Base-by-base conservation (phyloP, 768 basidiomycete species). In the Cyclocybe cylindracea region DNA sequence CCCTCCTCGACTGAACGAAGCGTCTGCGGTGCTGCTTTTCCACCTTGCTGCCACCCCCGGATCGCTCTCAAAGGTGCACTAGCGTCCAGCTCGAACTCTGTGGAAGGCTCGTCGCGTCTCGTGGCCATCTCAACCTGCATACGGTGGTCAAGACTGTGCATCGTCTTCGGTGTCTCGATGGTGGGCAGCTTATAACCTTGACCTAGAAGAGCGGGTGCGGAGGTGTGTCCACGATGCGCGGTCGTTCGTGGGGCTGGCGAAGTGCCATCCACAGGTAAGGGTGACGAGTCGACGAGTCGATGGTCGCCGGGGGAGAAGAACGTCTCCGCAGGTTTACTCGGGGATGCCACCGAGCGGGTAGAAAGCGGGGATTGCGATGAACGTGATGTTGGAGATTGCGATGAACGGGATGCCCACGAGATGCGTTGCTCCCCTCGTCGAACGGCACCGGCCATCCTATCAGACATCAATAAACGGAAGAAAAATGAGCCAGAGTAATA, bases 361-460 rank as follows among this genome's bases (percentile, higher is more conserved):
- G 40, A 35, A 33, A 46, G 29, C 5, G 34, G 47, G 29, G 54
- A 37, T 10, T 39, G 33, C n/a, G 41, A 37, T 32, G 52, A 10
- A n/a, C 39, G 49, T 57, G 57, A 55, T 46, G 57, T 46, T 29
- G 65, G 54, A 1, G 69, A 61, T 10, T 57, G 59, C 11, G 66
- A 67, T 2, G 67, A 66, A 10, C 67, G 65, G 10, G 78, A 70
- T 5, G 84, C 80, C 88, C 87, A 90, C 7, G 79, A 70, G 4
- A 89, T 71, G 10, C 65, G 68, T 10, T 73, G 70, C 48, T 82
- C 78, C 4, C 77, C 77, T 32, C 68, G 76, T 8, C 74, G 70
- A 34, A 93, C 78, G 7, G 83, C 79, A 5, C 89, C 82, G 7
- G 76, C 68, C 91, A 94, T 93, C 62, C 90, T 90, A 61, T 36